Conservation (phyloP, 306 rosid genomes). For the Glycine latifolia region DNA sequence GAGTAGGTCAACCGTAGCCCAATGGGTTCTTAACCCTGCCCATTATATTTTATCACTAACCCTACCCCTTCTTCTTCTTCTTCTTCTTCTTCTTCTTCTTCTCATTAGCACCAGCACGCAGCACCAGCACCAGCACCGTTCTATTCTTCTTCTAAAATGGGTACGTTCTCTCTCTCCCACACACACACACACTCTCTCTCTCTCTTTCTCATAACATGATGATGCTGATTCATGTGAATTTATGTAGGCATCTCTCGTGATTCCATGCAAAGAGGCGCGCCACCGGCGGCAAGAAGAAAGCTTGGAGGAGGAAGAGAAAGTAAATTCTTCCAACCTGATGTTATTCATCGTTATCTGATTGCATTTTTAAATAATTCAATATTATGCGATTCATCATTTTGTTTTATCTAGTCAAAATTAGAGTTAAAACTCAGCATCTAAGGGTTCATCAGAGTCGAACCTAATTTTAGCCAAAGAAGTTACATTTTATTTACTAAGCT, state of each 20-base stretch:
- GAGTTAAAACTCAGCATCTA: neutral
- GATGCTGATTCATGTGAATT: slow-evolving; percentile 7
- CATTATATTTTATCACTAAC: too few relatives aligned
- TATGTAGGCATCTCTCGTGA: slow-evolving; percentile 67
- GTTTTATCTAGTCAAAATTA: neutral
- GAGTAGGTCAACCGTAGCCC: neutral
- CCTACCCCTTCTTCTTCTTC: neutral
- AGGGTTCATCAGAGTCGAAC: neutral
- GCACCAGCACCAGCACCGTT: slow-evolving; percentile 4
- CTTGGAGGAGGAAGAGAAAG: slow-evolving; percentile 80
- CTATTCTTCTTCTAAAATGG: slow-evolving; percentile 27
- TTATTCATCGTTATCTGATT: neutral
- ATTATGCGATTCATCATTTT: neutral
- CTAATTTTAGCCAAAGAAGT: neutral
- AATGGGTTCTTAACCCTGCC: slow-evolving; percentile 39
- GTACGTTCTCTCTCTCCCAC: neutral
- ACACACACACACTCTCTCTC: neutral
- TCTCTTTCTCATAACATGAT: neutral
- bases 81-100: neutral
- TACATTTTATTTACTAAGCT: neutral
- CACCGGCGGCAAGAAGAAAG: slow-evolving; percentile 78
- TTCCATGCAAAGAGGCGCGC: slow-evolving; percentile 80
- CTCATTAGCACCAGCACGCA: neutral
- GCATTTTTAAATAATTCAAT: neutral
- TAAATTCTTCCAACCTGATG: neutral